Evolutionary conservation across 1,284 basidiomycete genomes (phyloP).

Genomic region (Farysia itapuensis): DNA sequence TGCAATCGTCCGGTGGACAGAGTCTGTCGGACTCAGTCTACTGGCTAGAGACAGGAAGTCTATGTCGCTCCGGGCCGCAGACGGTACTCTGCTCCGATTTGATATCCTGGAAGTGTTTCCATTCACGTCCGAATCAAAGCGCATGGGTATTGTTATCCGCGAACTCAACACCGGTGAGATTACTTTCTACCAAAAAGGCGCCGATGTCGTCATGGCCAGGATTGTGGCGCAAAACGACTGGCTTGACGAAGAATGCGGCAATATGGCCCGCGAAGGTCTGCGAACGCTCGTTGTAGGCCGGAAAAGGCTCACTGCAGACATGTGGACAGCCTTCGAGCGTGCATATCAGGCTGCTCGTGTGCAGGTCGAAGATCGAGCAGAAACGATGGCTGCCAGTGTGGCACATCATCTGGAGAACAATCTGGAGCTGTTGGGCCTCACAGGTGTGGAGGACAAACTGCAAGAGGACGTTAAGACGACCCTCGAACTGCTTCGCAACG

Average conservation of each 20-base stretch:
- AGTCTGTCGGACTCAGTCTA: constrained; percentile 86
- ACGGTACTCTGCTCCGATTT: constrained; percentile 65
- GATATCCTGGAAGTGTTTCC: constrained; percentile 94
- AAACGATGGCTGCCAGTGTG: constrained; percentile 76
- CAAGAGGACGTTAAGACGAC: constrained; percentile 96
- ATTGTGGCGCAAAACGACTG: constrained; percentile 97
- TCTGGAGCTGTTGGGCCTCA: constrained; percentile 86
- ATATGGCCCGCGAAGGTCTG: constrained; percentile 96
- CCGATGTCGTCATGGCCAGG: constrained; percentile 91
- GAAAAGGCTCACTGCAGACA: constrained; percentile 72
- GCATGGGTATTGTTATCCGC: constrained; percentile 95
- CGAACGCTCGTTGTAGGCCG: constrained; percentile 89
- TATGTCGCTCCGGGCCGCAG: constrained; percentile 64
- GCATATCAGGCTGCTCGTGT: constrained; percentile 78
- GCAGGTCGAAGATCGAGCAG: constrained; percentile 68
- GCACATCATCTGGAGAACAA: constrained; percentile 80
- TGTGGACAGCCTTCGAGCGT: constrained; percentile 75
- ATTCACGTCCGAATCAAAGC: constrained; percentile 94
- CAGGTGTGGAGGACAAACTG: constrained; percentile 96
- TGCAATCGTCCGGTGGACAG: constrained; percentile 97
- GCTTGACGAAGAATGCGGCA: constrained; percentile 97
- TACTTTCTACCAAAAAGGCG: constrained; percentile 92
- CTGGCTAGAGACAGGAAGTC: constrained; percentile 82
- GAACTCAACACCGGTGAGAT: constrained; percentile 76
- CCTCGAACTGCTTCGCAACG: constrained; percentile 87